These are phyloP conservation scores for Rutstroemia sp. DNA, from an alignment of 2,329 filamentous ascomycete genomes.

Conservation along the genomic window DNA sequence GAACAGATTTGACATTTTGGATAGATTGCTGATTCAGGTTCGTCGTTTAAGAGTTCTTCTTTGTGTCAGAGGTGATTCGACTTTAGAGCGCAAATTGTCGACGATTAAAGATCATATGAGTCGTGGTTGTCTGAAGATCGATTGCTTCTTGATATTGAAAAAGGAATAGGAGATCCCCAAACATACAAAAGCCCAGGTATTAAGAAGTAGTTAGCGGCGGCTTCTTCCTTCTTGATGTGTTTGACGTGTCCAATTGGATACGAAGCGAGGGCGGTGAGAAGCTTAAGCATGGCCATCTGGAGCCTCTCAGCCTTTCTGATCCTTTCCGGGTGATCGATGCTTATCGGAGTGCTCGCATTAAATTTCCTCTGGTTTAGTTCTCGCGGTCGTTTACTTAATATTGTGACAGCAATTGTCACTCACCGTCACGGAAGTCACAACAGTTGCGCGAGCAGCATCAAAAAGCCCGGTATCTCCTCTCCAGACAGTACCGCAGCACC, in stretches of 20 bases:
- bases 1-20: conserved; percentile 29
- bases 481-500: too few species aligned
- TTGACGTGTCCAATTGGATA: conserved; percentile 3
- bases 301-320: too few species aligned
- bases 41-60: not conserved
- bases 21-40: not conserved
- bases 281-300: not conserved
- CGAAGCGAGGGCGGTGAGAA: conserved; percentile 1
- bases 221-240: not conserved
- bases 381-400: not conserved
- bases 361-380: not conserved
- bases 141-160: conserved; percentile 6
- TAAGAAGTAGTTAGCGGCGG: conserved; percentile 6
- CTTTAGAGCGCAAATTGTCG: not conserved
- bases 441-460: too few species aligned
- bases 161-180: conserved; percentile 8
- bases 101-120: not conserved
- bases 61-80: not conserved
- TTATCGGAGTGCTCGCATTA: too few species aligned
- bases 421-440: too few species aligned
- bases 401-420: too few species aligned
- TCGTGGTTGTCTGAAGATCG: not conserved
- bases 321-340: too few species aligned
- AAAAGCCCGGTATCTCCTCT: too few species aligned
- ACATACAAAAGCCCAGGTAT: conserved; percentile 5